Percentiles rank a stretch among this genome's conserved stretches.
phyloP scores from a whole-genome alignment of 2,329 filamentous ascomycete genomes.

The Furcasterigmium sp. region DNA sequence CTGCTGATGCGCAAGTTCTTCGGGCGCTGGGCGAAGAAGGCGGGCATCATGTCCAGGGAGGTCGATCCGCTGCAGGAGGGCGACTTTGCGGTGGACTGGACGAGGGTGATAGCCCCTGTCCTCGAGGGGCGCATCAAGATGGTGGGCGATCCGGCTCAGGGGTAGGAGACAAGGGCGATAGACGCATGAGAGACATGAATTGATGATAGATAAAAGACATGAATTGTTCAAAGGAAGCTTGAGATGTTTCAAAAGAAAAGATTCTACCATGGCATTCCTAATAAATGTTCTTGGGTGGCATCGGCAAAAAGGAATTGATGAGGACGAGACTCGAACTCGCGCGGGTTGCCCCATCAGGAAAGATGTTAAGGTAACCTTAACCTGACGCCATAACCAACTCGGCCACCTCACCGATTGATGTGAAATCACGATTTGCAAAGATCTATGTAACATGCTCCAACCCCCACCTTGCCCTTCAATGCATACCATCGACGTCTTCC shows the following conservation, averaged over 20 bases:
- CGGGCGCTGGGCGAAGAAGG: constrained; percentile 66
- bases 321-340: constrained; percentile 5
- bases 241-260: no score
- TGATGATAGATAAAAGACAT: no score
- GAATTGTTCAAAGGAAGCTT: no score
- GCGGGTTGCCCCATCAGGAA: constrained; percentile 6
- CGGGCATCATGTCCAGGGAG: constrained; percentile 51
- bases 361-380: constrained; percentile 7
- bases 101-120: constrained; percentile 70
- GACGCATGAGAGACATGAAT: no score
- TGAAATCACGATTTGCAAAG: no score
- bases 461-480: no score
- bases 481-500: no score
- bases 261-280: no score
- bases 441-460: no score
- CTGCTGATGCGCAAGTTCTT: constrained; percentile 64
- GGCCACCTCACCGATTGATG: constrained; percentile 7
- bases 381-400: constrained; percentile 7
- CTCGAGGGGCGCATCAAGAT: constrained; percentile 70
- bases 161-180: background rate
- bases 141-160: constrained; percentile 16
- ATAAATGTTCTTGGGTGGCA: no score
- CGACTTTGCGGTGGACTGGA: constrained; percentile 67
- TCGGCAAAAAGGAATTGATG: constrained; percentile 2
- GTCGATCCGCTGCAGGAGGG: constrained; percentile 53